Evolutionary conservation across 805 yeast species (phyloP).

Genomic region (Kuraishia piskuri): DNA sequence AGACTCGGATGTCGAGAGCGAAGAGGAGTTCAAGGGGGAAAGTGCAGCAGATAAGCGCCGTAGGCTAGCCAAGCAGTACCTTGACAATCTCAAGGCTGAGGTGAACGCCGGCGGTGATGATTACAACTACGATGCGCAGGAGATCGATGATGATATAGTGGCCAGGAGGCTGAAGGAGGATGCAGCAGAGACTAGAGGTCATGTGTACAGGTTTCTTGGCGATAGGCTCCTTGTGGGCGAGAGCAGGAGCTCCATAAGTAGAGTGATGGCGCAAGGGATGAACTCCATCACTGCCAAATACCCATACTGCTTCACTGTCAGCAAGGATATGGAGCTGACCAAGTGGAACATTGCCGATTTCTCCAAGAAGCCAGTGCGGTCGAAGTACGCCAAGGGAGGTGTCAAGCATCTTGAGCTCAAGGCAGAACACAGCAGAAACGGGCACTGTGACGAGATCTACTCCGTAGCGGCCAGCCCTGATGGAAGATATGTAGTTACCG

Average conservation of each 20-base stretch:
- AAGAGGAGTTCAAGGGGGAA: slow-evolving; percentile 62
- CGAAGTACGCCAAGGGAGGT: slow-evolving; percentile 63
- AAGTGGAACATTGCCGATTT: slow-evolving; percentile 66
- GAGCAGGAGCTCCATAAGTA: slow-evolving; percentile 32
- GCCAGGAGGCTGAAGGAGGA: slow-evolving; percentile 76
- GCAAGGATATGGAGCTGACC: slow-evolving; percentile 72
- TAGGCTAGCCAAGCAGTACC: slow-evolving; percentile 86
- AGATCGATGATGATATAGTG: slow-evolving; percentile 80
- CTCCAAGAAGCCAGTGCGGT: slow-evolving; percentile 51
- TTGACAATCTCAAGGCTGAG: slow-evolving; percentile 66
- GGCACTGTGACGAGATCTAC: slow-evolving; percentile 70
- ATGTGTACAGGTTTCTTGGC: slow-evolving; percentile 61
- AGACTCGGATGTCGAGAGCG: slow-evolving; percentile 30
- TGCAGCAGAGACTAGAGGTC: slow-evolving; percentile 85
- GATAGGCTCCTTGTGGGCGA: slow-evolving; percentile 37
- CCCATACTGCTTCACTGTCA: slow-evolving; percentile 66
- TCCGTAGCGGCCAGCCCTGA: slow-evolving; percentile 80
- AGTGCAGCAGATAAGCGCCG: slow-evolving; percentile 90
- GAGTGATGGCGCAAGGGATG: slow-evolving; percentile 54
- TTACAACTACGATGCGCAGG: slow-evolving; percentile 78
- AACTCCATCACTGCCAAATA: slow-evolving; percentile 47
- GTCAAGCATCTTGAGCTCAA: slow-evolving; percentile 30
- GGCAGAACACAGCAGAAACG: slow-evolving; percentile 48
- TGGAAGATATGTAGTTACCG: slow-evolving; percentile 85
- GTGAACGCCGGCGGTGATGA: slow-evolving; percentile 19